Evolutionary conservation across 768 basidiomycete species (phyloP).

Genomic region (Termitomyces sp.): DNA sequence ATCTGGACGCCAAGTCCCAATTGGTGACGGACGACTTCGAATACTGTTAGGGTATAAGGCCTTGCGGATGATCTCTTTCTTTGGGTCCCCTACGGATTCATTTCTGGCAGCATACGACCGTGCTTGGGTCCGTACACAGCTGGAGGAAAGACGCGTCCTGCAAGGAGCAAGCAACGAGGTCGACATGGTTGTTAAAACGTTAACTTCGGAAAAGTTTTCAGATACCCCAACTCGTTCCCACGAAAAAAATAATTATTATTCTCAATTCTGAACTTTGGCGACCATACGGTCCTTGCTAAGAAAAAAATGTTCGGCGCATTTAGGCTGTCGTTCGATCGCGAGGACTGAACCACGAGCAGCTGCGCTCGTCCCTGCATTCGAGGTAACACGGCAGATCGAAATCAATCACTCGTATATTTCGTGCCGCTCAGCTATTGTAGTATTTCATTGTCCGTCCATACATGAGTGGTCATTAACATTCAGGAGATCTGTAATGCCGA

Average conservation of each 20-base stretch:
- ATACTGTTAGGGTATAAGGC: slow-evolving; percentile 76
- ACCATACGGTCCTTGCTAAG: too few species aligned
- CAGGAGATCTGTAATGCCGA: too few species aligned
- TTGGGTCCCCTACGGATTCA: slow-evolving; percentile 48
- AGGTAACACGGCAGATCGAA: neutral
- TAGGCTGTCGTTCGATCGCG: neutral
- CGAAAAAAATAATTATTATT: neutral
- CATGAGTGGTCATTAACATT: too few species aligned
- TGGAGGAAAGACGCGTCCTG: slow-evolving; percentile 25
- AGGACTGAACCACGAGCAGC: neutral
- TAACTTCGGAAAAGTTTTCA: neutral
- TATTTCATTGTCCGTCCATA: too few species aligned
- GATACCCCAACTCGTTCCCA: neutral
- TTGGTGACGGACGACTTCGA: slow-evolving; percentile 65
- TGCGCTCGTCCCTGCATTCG: neutral
- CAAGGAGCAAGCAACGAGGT: slow-evolving; percentile 31
- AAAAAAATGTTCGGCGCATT: neutral
- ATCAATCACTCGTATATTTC: neutral
- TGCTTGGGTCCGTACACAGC: slow-evolving; percentile 18
- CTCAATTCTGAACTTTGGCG: neutral
- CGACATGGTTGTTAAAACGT: slow-evolving; percentile 4
- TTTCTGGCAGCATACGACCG: slow-evolving; percentile 36
- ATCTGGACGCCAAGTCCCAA: slow-evolving; percentile 80
- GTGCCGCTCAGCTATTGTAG: too few species aligned
- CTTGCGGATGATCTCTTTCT: slow-evolving; percentile 69